These are phyloP conservation scores for Glycyrrhiza uralensis DNA, from an alignment of 306 rosid species.

Conservation along the genomic window DNA sequence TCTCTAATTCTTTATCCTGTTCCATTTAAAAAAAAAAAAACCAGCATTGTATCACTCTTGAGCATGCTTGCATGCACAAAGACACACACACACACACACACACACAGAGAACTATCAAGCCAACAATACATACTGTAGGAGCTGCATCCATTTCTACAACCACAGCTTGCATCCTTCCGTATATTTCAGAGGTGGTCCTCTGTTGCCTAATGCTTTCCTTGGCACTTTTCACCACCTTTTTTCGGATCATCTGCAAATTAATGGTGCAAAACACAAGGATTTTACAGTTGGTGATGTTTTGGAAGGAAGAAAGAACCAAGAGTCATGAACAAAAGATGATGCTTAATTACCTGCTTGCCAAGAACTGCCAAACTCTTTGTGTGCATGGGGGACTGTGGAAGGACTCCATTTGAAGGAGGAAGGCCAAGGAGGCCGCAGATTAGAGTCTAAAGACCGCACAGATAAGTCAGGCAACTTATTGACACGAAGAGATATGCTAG, in stretches of 20 bases:
- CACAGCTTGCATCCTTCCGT: constrained; percentile 70
- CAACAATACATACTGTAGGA: constrained; percentile 53
- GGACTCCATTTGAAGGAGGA: constrained; percentile 95
- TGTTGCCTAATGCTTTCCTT: constrained; percentile 66
- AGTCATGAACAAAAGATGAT: constrained; percentile 6
- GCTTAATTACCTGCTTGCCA: constrained; percentile 53
- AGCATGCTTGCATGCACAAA: background rate
- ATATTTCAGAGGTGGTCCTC: constrained; percentile 54
- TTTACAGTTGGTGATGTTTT: background rate
- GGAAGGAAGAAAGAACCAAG: constrained; percentile 4
- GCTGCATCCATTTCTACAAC: constrained; percentile 67
- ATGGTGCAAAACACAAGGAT: constrained; percentile 9
- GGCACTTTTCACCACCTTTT: constrained; percentile 76
- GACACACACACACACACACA: background rate
- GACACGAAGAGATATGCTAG: too few relatives aligned
- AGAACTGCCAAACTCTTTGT: constrained; percentile 88
- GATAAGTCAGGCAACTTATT: background rate
- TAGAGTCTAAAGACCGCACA: constrained; percentile 47
- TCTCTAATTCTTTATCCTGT: constrained; percentile 45
- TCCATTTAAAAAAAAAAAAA: constrained; percentile 25
- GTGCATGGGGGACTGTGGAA: constrained; percentile 98
- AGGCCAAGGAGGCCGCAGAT: constrained; percentile 80
- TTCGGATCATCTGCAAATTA: constrained; percentile 59
- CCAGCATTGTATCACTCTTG: background rate
- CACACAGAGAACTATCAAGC: background rate